Conservation (phyloP, 768 basidiomycete species). For the Tricholoma sp. region DNA sequence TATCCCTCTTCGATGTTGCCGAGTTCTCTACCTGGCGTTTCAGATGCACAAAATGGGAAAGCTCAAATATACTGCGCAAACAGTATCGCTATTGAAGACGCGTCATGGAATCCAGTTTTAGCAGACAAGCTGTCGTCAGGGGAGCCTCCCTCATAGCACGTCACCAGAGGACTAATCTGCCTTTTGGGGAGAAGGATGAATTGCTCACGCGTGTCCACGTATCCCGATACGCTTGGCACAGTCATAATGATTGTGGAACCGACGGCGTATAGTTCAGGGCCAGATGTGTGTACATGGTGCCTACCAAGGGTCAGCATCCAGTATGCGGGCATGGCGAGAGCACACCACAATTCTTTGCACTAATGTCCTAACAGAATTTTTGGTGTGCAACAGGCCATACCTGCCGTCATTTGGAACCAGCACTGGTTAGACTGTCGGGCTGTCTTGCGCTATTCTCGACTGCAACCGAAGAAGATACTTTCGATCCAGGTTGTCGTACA, state of each 20-base stretch:
- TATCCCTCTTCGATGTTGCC: neutral
- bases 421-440: neutral
- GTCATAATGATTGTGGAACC: neutral
- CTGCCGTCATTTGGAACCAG: constrained; percentile 24
- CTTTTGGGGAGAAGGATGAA: neutral
- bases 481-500: neutral
- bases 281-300: neutral
- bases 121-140: neutral
- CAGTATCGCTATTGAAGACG: neutral
- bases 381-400: constrained; percentile 27
- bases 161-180: neutral
- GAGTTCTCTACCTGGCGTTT: neutral
- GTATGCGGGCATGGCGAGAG: neutral
- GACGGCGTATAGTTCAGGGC: neutral
- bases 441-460: neutral
- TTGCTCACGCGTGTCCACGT: neutral
- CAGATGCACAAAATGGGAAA: neutral
- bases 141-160: neutral
- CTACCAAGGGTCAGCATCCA: neutral
- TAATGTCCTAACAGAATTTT: constrained; percentile 21
- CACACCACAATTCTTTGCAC: neutral
- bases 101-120: neutral
- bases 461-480: neutral
- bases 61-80: neutral
- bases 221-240: neutral